phyloP scores from a whole-genome alignment of 345 rosid species.

The Bruguiera sexangula region DNA sequence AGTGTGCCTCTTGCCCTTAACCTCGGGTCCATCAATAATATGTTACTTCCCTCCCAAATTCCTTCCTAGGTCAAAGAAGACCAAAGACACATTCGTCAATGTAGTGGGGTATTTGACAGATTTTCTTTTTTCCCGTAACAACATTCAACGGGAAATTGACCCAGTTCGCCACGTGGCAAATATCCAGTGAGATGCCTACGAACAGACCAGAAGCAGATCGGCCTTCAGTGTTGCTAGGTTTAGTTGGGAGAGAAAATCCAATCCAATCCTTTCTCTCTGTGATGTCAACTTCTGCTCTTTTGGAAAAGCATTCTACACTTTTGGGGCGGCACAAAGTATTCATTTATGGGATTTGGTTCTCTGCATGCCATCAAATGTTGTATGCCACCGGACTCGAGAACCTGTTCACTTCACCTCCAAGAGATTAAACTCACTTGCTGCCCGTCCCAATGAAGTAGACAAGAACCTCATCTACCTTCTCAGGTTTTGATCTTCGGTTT shows the following conservation, averaged over 20 bases:
- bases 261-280: background rate
- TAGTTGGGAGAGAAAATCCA: slow-evolving; percentile 7
- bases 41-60: too few relatives aligned
- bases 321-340: too few relatives aligned
- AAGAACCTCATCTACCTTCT: background rate
- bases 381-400: too few relatives aligned
- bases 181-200: background rate
- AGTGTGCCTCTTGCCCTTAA: too few relatives aligned
- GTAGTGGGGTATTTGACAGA: background rate
- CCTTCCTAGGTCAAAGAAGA: too few relatives aligned
- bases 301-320: too few relatives aligned
- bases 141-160: background rate
- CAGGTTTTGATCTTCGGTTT: background rate
- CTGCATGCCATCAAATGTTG: too few relatives aligned
- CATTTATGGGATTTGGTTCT: too few relatives aligned
- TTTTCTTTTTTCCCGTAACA: too few relatives aligned
- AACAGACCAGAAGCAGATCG: slow-evolving; percentile 4
- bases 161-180: slow-evolving; percentile 13
- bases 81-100: too few relatives aligned
- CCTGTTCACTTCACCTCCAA: background rate
- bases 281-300: background rate
- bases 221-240: background rate
- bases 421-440: background rate
- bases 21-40: too few relatives aligned
- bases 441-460: background rate